phyloP scores from a whole-genome alignment of 78 protist species.

The Creolimax fragrantissima region DNA sequence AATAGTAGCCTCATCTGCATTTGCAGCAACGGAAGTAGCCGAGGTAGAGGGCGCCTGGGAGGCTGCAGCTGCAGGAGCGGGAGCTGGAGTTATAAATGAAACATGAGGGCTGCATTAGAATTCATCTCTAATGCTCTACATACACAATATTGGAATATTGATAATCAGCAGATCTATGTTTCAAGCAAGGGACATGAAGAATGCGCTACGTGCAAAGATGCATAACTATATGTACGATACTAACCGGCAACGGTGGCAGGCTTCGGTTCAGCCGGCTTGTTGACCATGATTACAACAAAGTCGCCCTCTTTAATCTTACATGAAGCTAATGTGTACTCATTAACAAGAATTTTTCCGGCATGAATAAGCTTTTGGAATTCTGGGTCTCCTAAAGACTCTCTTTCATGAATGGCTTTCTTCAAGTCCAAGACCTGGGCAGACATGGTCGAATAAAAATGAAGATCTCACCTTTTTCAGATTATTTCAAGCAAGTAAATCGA shows the following conservation, averaged over 20 bases:
- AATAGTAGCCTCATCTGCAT: slow-evolving; percentile 6
- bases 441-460: no score
- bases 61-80: slow-evolving; percentile 7
- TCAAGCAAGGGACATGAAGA: no score
- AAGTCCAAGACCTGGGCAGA: not conserved
- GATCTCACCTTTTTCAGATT: not conserved
- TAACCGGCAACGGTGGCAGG: not conserved
- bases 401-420: not conserved
- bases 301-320: not conserved
- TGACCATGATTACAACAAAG: not conserved
- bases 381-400: not conserved
- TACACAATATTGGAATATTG: no score
- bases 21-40: not conserved
- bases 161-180: no score
- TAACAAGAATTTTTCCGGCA: not conserved
- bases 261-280: not conserved
- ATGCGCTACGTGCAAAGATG: no score
- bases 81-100: not conserved
- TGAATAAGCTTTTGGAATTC: not conserved
- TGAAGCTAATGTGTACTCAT: not conserved
- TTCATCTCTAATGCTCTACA: no score
- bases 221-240: no score
- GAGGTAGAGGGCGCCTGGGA: not conserved
- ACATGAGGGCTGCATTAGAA: not conserved
- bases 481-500: not conserved